Evolutionary conservation across 176 grass and related monocot species (phyloP).

Genomic region (Secale cereale): DNA sequence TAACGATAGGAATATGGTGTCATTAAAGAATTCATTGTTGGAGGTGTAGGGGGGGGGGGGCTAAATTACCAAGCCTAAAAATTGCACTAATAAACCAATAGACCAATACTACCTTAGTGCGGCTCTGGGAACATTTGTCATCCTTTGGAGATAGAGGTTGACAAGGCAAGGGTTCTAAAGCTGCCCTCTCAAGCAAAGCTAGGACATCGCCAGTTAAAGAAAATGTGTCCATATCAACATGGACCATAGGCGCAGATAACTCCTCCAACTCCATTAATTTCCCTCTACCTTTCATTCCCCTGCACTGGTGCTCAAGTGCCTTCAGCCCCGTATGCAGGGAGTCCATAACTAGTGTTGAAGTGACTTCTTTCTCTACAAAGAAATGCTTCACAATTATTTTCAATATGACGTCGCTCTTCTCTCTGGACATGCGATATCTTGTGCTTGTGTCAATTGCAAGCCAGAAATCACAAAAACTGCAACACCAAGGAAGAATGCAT

Average conservation of each 20-base stretch:
- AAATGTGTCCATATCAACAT: conserved; percentile 72
- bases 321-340: conserved; percentile 72
- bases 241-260: conserved; percentile 56
- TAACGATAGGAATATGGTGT: not conserved
- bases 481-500: conserved; percentile 37
- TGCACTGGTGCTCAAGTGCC: conserved; percentile 62
- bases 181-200: conserved; percentile 59
- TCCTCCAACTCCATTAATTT: conserved; percentile 54
- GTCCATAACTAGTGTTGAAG: conserved; percentile 88
- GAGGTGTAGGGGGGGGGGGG: not conserved
- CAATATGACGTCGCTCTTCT: conserved; percentile 63
- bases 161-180: conserved; percentile 64
- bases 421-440: conserved; percentile 60
- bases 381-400: conserved; percentile 81
- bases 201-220: conserved; percentile 87
- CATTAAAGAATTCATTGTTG: conserved; percentile 1
- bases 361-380: conserved; percentile 88
- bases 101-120: conserved; percentile 55
- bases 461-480: conserved; percentile 85
- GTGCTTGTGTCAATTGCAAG: conserved; percentile 54
- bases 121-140: conserved; percentile 78
- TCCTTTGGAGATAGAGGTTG: conserved; percentile 73
- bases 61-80: conserved; percentile 9
- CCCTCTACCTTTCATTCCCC: conserved; percentile 53
- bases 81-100: conserved; percentile 6